These are phyloP conservation scores for Termitomyces heimii DNA, from an alignment of 768 basidiomycete species.

Conservation along the genomic window DNA sequence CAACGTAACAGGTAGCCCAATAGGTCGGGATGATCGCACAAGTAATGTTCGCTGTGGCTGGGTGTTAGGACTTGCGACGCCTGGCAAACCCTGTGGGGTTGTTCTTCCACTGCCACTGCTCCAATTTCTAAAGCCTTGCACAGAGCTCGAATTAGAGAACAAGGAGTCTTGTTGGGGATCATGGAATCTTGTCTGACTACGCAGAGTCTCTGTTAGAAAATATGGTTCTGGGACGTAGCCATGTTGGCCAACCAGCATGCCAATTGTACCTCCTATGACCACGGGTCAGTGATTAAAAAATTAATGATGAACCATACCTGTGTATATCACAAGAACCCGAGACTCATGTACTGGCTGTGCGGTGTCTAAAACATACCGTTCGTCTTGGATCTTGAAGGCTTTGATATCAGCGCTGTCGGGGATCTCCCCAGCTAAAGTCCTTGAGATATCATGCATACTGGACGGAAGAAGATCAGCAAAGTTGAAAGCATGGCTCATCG, in stretches of 20 bases:
- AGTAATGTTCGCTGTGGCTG: slow-evolving; percentile 35
- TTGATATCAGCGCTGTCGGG: background rate
- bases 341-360: slow-evolving; percentile 57
- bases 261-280: slow-evolving; percentile 71
- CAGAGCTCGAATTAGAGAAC: slow-evolving; percentile 74
- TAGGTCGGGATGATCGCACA: slow-evolving; percentile 68
- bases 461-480: background rate
- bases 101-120: slow-evolving; percentile 53
- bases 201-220: slow-evolving; percentile 80
- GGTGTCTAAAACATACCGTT: slow-evolving; percentile 39
- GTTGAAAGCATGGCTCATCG: background rate
- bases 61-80: slow-evolving; percentile 14
- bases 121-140: slow-evolving; percentile 79
- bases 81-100: slow-evolving; percentile 31
- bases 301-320: slow-evolving; percentile 31
- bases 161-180: slow-evolving; percentile 85
- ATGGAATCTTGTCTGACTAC: slow-evolving; percentile 83
- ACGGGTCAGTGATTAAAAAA: background rate
- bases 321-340: slow-evolving; percentile 83
- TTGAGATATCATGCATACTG: background rate
- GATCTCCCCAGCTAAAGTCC: background rate
- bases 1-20: slow-evolving; percentile 40
- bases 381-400: background rate
- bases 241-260: slow-evolving; percentile 73
- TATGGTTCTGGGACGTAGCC: slow-evolving; percentile 85